phyloP scores from a whole-genome alignment of 2,329 filamentous ascomycete species.

The Calycina herbarum region DNA sequence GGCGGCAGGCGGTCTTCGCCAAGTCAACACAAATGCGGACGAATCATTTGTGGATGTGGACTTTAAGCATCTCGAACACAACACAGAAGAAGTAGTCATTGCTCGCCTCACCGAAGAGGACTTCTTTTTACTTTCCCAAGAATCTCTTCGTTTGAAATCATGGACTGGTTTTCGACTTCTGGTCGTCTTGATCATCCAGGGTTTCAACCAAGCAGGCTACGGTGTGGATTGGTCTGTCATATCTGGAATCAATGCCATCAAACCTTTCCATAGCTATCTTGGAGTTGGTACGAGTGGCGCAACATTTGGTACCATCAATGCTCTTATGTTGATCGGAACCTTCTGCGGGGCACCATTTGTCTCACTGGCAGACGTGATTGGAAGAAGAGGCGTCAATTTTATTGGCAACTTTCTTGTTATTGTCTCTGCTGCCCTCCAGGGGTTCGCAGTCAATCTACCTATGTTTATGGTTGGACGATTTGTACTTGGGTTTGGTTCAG shows the following conservation, averaged over 20 bases:
- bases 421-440: conserved; percentile 40
- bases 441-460: conserved; percentile 23
- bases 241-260: conserved; percentile 38
- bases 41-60: no score
- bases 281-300: conserved; percentile 43
- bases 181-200: conserved; percentile 47
- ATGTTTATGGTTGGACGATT: conserved; percentile 33
- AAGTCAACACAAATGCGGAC: no score
- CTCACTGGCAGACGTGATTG: conserved; percentile 51
- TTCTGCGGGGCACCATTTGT: conserved; percentile 51
- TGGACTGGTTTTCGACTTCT: conserved; percentile 35
- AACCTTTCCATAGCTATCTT: conserved; percentile 42
- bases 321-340: conserved; percentile 48
- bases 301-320: conserved; percentile 43
- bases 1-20: no score
- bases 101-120: conserved; percentile 49
- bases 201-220: conserved; percentile 43
- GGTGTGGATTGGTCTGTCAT: conserved; percentile 53
- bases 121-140: conserved; percentile 43
- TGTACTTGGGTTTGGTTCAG: conserved; percentile 30
- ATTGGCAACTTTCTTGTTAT: conserved; percentile 47
- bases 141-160: conserved; percentile 41
- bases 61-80: conserved; percentile 32
- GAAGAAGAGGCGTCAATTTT: conserved; percentile 51
- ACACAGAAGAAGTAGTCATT: conserved; percentile 46